Percentiles rank a stretch among this genome's conserved stretches.
phyloP scores from a whole-genome alignment of 441 rosid genomes.

The Euphorbia schlechtendalii region DNA sequence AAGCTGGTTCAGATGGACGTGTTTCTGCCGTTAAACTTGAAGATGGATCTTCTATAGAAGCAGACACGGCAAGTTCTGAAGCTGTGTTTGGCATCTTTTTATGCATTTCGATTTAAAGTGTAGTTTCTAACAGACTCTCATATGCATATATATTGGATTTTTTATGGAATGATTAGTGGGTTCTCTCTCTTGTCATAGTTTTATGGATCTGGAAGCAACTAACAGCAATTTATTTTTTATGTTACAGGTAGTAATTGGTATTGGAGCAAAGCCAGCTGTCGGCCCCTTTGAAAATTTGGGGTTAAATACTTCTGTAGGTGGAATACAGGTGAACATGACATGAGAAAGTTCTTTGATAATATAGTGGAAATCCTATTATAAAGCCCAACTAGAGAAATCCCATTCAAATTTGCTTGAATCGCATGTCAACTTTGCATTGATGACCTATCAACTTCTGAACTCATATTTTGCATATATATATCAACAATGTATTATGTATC shows the following conservation, averaged over 20 bases:
- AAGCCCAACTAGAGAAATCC: not conserved
- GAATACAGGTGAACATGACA: constrained; percentile 56
- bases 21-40: constrained; percentile 69
- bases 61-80: constrained; percentile 52
- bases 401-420: not conserved
- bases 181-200: not conserved
- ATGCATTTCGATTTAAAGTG: not conserved
- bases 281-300: constrained; percentile 65
- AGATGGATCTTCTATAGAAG: constrained; percentile 74
- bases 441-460: not conserved
- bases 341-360: not conserved
- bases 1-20: constrained; percentile 68
- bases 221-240: not conserved
- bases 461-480: not conserved
- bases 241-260: constrained; percentile 67
- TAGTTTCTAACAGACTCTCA: not conserved
- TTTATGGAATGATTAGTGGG: too few relatives aligned
- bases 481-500: not conserved
- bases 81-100: constrained; percentile 5
- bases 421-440: not conserved
- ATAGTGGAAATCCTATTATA: not conserved
- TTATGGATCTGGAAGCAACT: not conserved
- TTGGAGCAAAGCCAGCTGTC: constrained; percentile 84
- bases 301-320: constrained; percentile 57
- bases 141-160: not conserved